Conservation (phyloP, 306 rosid genomes). For the Vigna reflexopilosa region DNA sequence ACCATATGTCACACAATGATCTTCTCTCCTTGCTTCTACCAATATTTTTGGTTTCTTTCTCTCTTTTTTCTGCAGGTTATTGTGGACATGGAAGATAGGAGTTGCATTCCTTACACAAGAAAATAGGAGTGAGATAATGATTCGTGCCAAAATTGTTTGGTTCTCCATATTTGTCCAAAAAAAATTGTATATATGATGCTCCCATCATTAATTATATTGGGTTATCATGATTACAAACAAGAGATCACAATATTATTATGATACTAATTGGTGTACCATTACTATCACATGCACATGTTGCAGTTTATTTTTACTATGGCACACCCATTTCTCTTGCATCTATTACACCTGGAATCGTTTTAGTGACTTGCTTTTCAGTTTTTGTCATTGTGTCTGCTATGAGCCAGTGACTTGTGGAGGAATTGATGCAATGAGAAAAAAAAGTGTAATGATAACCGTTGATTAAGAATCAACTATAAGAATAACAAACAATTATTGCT, state of each 20-base stretch:
- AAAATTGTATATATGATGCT: slow-evolving; percentile 32
- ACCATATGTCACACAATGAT: not conserved
- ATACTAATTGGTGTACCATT: slow-evolving; percentile 33
- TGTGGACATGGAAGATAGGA: slow-evolving; percentile 38
- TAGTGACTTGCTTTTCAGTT: not conserved
- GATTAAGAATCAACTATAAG: too few species aligned
- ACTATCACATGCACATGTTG: not conserved
- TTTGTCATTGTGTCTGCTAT: not conserved
- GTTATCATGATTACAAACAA: slow-evolving; percentile 25
- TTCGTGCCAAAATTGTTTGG: slow-evolving; percentile 41
- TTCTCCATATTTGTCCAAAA: slow-evolving; percentile 34
- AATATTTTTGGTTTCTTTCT: slow-evolving; percentile 31
- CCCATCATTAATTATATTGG: slow-evolving; percentile 16
- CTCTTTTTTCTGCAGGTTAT: slow-evolving; percentile 41
- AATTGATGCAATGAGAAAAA: not conserved
- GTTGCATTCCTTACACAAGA: slow-evolving; percentile 35
- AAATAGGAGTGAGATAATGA: slow-evolving; percentile 42
- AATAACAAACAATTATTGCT: not conserved
- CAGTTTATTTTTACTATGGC: slow-evolving; percentile 5
- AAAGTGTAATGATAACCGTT: not conserved
- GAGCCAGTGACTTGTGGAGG: not conserved
- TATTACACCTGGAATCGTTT: not conserved
- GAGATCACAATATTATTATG: slow-evolving; percentile 17
- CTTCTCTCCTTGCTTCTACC: slow-evolving; percentile 35
- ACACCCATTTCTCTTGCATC: not conserved